Evolutionary conservation across 495 filamentous ascomycete species (phyloP).

Genomic region (Mytilinidion resinicola): DNA sequence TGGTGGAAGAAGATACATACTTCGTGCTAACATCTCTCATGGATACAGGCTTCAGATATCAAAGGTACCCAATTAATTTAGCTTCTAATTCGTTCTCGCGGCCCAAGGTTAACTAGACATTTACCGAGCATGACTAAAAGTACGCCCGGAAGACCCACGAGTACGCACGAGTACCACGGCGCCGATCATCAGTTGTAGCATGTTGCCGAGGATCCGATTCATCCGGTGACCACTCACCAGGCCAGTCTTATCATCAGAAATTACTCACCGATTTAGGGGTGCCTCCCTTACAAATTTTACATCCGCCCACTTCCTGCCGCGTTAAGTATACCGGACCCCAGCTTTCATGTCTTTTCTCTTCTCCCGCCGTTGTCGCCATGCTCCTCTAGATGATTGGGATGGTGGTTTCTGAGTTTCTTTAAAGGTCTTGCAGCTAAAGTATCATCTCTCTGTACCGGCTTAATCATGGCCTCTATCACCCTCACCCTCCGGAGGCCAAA

Average conservation of each 20-base stretch:
- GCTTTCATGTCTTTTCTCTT: background rate
- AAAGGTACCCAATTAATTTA: too few species aligned
- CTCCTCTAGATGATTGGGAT: conserved; percentile 1
- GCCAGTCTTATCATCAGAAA: too few species aligned
- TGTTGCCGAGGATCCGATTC: too few species aligned
- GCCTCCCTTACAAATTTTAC: background rate
- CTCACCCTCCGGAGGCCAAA: conserved; percentile 14
- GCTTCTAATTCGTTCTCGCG: too few species aligned
- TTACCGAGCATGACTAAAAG: too few species aligned
- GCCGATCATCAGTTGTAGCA: too few species aligned
- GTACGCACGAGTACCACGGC: too few species aligned
- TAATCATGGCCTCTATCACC: conserved; percentile 11
- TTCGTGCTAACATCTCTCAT: background rate
- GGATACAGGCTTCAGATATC: too few species aligned
- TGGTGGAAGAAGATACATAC: background rate
- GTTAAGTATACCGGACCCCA: background rate
- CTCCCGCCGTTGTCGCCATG: background rate
- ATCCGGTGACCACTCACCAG: too few species aligned
- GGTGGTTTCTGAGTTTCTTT: background rate
- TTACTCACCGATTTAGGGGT: background rate
- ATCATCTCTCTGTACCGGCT: background rate
- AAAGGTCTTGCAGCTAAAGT: background rate
- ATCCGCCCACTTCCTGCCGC: background rate
- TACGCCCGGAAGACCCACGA: too few species aligned
- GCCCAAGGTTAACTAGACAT: too few species aligned